phyloP scores from a whole-genome alignment of 371 early-diverging fungal genomes.

The Capniomyces stellatus region DNA sequence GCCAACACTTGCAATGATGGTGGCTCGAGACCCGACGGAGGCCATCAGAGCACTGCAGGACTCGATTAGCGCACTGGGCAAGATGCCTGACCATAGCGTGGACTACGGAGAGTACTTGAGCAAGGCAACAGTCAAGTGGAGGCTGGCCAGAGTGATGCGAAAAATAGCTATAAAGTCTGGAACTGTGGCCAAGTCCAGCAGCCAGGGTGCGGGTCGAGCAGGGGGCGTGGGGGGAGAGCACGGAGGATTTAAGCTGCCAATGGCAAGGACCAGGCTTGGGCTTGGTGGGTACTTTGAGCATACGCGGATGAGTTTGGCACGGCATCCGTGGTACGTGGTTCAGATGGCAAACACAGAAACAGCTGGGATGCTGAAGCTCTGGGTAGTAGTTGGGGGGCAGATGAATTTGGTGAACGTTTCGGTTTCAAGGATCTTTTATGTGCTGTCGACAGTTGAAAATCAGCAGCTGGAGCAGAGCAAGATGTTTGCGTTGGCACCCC shows the following conservation, averaged over 20 bases:
- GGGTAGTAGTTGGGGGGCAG: slow-evolving; percentile 52
- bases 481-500: slow-evolving; percentile 10
- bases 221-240: not conserved
- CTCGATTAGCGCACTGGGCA: not conserved
- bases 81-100: not conserved
- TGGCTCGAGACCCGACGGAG: not conserved
- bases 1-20: slow-evolving; percentile 1
- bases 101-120: not conserved
- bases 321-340: slow-evolving; percentile 60
- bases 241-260: too few relatives aligned
- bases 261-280: too few relatives aligned
- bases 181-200: not conserved
- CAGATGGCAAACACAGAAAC: slow-evolving; percentile 65
- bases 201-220: not conserved
- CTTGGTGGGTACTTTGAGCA: slow-evolving; percentile 16
- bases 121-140: not conserved
- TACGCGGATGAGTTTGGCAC: slow-evolving; percentile 11
- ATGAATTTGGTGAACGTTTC: slow-evolving; percentile 48
- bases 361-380: slow-evolving; percentile 68
- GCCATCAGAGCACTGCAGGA: slow-evolving; percentile 1
- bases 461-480: slow-evolving; percentile 17
- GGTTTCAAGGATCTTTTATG: slow-evolving; percentile 69
- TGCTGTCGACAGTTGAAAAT: slow-evolving; percentile 52
- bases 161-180: not conserved
- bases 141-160: not conserved